Conservation (phyloP, 768 basidiomycete genomes). For the Panellus pusillus region DNA sequence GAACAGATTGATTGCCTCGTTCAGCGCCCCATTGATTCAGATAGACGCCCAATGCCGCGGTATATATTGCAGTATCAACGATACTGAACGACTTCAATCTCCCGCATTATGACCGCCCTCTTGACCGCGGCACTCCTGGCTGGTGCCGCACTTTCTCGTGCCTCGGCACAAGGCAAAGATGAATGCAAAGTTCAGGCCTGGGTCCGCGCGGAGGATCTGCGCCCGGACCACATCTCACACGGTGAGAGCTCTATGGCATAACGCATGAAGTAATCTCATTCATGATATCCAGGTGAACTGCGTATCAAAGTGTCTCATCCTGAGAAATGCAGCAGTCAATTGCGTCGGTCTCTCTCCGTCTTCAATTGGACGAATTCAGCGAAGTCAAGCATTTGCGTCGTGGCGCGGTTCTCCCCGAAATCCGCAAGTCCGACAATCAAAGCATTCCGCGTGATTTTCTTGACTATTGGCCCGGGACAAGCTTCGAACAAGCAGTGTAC, state of each 20-base stretch:
- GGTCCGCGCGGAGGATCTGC: conserved; percentile 1
- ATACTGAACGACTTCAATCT: too few relatives aligned
- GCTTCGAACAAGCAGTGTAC: neutral
- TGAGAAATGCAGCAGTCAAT: conserved; percentile 1
- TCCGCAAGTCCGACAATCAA: conserved; percentile 4
- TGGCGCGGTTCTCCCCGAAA: conserved; percentile 7
- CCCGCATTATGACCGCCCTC: too few relatives aligned
- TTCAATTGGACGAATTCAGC: conserved; percentile 8
- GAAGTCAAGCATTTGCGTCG: conserved; percentile 9
- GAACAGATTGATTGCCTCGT: too few relatives aligned
- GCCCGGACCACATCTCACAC: neutral
- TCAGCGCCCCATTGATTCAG: too few relatives aligned
- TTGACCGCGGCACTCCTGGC: too few relatives aligned
- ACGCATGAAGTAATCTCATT: neutral
- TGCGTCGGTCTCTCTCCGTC: conserved; percentile 9
- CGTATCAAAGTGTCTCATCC: conserved; percentile 7
- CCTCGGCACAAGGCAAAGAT: too few relatives aligned
- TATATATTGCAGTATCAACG: too few relatives aligned
- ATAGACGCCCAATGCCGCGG: too few relatives aligned
- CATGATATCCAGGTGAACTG: conserved; percentile 2
- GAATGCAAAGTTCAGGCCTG: neutral
- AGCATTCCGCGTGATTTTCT: neutral
- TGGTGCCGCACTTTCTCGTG: too few relatives aligned
- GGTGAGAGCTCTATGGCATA: neutral
- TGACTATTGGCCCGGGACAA: neutral